Evolutionary conservation across 257 asterid species (phyloP).

Genomic region (Agastache rugosa): DNA sequence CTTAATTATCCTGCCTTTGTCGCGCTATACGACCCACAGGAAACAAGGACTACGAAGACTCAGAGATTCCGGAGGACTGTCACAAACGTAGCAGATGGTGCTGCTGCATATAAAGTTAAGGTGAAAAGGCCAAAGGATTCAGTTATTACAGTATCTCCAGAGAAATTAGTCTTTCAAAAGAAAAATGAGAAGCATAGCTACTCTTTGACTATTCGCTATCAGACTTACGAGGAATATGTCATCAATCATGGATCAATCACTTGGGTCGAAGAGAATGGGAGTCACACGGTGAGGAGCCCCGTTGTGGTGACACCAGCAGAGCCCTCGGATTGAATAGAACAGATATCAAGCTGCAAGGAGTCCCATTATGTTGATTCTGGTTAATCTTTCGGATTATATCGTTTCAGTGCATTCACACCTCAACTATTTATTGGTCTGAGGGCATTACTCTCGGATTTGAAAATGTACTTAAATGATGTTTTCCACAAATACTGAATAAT

Average conservation of each 20-base stretch:
- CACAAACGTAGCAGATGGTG: conserved; percentile 50
- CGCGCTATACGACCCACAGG: conserved; percentile 38
- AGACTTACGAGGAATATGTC: conserved; percentile 28
- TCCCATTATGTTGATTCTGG: neutral
- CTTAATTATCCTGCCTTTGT: conserved; percentile 61
- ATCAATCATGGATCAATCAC: conserved; percentile 48
- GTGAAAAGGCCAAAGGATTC: conserved; percentile 44
- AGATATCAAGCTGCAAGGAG: neutral
- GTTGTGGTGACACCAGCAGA: conserved; percentile 44
- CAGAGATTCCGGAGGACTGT: conserved; percentile 48
- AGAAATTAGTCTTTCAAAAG: conserved; percentile 38
- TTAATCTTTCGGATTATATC: too few relatives aligned
- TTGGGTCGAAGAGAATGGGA: conserved; percentile 57
- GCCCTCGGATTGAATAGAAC: conserved; percentile 12
- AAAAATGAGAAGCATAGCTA: conserved; percentile 54
- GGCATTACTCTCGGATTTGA: neutral
- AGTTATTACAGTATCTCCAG: conserved; percentile 39
- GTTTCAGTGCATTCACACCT: neutral
- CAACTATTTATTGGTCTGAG: neutral
- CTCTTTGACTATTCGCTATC: conserved; percentile 37
- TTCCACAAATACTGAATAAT: neutral
- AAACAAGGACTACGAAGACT: conserved; percentile 13
- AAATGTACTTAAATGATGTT: neutral
- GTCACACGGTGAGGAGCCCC: conserved; percentile 58
- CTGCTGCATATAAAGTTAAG: conserved; percentile 42